Base-by-base conservation (phyloP, 345 rosid species). In the Eucalyptus regnans region DNA sequence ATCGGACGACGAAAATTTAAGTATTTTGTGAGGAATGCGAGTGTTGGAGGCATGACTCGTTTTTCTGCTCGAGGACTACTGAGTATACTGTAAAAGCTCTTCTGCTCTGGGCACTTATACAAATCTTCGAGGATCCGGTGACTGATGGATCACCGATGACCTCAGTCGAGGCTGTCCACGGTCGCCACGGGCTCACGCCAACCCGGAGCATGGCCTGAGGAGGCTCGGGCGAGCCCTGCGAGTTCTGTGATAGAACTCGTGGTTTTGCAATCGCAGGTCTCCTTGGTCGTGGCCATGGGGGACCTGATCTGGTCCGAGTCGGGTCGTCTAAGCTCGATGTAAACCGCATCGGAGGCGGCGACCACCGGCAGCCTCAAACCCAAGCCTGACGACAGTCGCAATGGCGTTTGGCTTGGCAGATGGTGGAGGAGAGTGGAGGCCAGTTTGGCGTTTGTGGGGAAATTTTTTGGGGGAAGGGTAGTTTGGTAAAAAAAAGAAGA, bases 351-450 rank as follows among this genome's bases (percentile, higher is more conserved):
- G 1, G 79, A 23, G n/a, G n/a, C 64, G 1, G 64, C 12, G 5
- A 23, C 15, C 2, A 25, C 12, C 20, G 41, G 79, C 2, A 1
- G 79, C 10, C 79, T 0, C 79, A 15, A 66, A 7, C 20, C 79
- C 9, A 1, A 66, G 2, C 1, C 0, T 31, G 22, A 7, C 22
- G 20, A 0, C 10, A 4, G 41, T 0, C 5, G 0, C 2, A 15
- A n/a, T 1, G 2, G 20, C 11, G 20, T 9, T 66, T 31, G 43
- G 79, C 79, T 1, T 3, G 22, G 43, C 22, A 66, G 79, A 66
- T 4, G 79, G 43, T 1, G 41, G 22, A 16, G 79, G 37, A 31
- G 12, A 8, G 15, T 0, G 22, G 79, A 31, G 79, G 43, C 43
- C 43, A 31, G 37, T 66, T 66, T 31, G 2, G 79, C 0, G 43